Percentiles rank a stretch among this genome's conserved stretches.
phyloP scores from a whole-genome alignment of 1,139 yeast genomes.

The Debaryomyces fabryi region DNA sequence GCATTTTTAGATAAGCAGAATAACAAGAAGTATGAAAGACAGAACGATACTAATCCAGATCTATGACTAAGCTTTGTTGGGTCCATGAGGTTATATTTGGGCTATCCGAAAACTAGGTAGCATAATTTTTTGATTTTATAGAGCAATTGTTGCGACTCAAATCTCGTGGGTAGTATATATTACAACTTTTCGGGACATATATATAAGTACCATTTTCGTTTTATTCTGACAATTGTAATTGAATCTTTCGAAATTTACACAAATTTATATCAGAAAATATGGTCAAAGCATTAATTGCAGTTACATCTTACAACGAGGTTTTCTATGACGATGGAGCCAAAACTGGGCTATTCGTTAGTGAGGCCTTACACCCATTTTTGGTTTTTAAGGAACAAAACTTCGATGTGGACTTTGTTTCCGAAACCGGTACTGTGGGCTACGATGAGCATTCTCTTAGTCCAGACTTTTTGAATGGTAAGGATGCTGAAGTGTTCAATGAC shows the following conservation, averaged over 20 bases:
- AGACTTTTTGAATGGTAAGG: slow-evolving; percentile 48
- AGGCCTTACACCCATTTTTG: slow-evolving; percentile 60
- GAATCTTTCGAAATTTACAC: neutral
- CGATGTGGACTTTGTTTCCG: slow-evolving; percentile 59
- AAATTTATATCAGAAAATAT: slow-evolving; percentile 12
- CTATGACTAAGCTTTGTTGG: neutral
- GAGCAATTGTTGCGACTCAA: neutral
- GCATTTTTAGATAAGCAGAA: neutral
- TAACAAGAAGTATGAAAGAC: neutral
- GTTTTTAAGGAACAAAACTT: slow-evolving; percentile 48
- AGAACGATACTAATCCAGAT: neutral
- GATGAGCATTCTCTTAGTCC: slow-evolving; percentile 54
- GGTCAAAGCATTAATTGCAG: slow-evolving; percentile 51
- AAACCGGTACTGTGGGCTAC: slow-evolving; percentile 55
- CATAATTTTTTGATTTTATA: neutral
- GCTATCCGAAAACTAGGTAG: neutral
- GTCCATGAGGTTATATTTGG: neutral
- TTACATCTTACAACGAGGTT: slow-evolving; percentile 51
- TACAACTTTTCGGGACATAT: neutral
- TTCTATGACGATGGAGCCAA: slow-evolving; percentile 58
- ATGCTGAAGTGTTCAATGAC: slow-evolving; percentile 39
- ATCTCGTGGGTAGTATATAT: neutral
- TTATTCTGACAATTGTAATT: neutral
- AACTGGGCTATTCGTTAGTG: slow-evolving; percentile 59
- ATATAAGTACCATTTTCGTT: neutral